Conservation (phyloP, 352 stramenopile species). For the Pythium rhizo-oryzae region DNA sequence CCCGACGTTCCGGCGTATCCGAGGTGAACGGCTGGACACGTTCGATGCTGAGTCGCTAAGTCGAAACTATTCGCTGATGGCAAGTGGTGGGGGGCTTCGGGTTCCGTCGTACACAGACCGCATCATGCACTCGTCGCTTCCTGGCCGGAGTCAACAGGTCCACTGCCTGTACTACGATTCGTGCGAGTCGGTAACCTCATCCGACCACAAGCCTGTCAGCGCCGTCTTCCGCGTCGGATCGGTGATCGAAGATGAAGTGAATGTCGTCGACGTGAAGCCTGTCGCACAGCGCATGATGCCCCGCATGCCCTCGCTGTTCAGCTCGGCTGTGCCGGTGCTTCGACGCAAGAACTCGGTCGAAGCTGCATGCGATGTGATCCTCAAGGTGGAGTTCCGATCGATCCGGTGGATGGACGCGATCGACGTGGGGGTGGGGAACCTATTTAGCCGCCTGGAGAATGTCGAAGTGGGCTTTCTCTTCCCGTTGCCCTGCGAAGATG, state of each 20-base stretch:
- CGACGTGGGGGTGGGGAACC: slow-evolving; percentile 36
- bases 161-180: slow-evolving; percentile 75
- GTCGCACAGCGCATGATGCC: slow-evolving; percentile 12
- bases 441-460: slow-evolving; percentile 69
- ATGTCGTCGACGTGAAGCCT: background rate
- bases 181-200: slow-evolving; percentile 72
- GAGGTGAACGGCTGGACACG: slow-evolving; percentile 45
- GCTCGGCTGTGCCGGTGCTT: slow-evolving; percentile 23
- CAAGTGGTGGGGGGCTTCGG: slow-evolving; percentile 59
- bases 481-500: slow-evolving; percentile 78
- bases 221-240: slow-evolving; percentile 56
- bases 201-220: slow-evolving; percentile 85
- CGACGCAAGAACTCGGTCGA: slow-evolving; percentile 70
- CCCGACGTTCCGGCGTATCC: slow-evolving; percentile 78
- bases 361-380: slow-evolving; percentile 49
- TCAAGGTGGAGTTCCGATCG: slow-evolving; percentile 71
- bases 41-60: slow-evolving; percentile 39
- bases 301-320: slow-evolving; percentile 24
- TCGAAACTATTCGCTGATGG: slow-evolving; percentile 68
- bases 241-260: slow-evolving; percentile 11
- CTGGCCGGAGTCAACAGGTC: slow-evolving; percentile 53
- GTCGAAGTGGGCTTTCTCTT: slow-evolving; percentile 79
- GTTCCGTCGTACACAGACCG: slow-evolving; percentile 91
- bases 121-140: slow-evolving; percentile 81
- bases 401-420: slow-evolving; percentile 72